Evolutionary conservation across 2,329 filamentous ascomycete species (phyloP), one percentile per base, ranked within the genome.

Genomic region (Colletotrichum acutatum): DNA sequence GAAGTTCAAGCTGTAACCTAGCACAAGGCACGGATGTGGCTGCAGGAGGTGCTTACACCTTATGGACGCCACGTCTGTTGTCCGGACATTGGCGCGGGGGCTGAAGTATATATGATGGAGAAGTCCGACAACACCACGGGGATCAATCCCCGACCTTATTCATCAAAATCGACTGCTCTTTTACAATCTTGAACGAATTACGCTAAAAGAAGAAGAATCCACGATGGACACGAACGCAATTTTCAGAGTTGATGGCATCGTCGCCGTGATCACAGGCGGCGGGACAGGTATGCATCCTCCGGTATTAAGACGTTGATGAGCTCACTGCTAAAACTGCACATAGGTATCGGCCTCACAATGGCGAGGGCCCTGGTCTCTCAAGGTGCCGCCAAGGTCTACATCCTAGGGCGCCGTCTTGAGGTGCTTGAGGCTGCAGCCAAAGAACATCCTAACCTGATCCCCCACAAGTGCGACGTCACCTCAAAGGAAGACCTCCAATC

Each of bases 261-360:
- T 92, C 4, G 90, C 88, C 2, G 85, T 92, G 34, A 84, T 92
- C 67, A 92, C 90, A 0, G 90, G 90, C 3, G 90, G 90, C 37
- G 89, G 89, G 26, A 87, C 87, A 68, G 89, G 89, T 90, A 74
- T 60, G 81, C 75, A 19, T 8, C 2, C 19, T 11, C 1, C 14
- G 8, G 42, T 2, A n/a, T n/a, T n/a, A 26, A n/a, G 4, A 5
- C 8, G 5, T 46, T 3, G 4, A 22, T 22, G 8, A 12, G 2
- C 8, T 30, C 19, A 56, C 5, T 26, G 1, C 24, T 24, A 32
- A n/a, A 8, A 37, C 56, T 12, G 19, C 19, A 24, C 28, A n/a
- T 53, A 89, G 90, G 90, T 2, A 90, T 91, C 74, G 90, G 90
- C 14, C 81, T 90, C 37, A 90, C 90, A 84, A 74, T 74, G 71